Percentiles rank a stretch among this genome's conserved stretches.
phyloP scores from a whole-genome alignment of 129 eudicot species.

The Heracleum sosnowskyi region DNA sequence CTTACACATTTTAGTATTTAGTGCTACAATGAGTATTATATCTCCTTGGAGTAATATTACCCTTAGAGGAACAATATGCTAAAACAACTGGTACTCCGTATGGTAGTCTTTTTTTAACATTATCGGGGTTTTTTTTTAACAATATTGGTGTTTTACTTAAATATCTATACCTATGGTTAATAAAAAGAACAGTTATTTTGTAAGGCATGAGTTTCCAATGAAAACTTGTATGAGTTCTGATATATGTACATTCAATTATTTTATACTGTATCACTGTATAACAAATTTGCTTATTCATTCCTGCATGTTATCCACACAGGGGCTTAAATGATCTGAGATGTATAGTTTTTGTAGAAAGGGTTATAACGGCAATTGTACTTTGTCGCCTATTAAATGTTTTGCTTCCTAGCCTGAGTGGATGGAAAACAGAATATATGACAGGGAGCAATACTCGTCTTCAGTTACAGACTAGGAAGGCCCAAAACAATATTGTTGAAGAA shows the following conservation, averaged over 20 bases:
- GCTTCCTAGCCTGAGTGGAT: constrained; percentile 44
- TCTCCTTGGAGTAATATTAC: neutral
- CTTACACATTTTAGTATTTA: neutral
- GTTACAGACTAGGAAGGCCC: constrained; percentile 58
- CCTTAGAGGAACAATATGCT: neutral
- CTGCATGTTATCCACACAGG: constrained; percentile 26
- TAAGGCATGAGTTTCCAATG: neutral
- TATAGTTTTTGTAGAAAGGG: constrained; percentile 76
- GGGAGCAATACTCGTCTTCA: constrained; percentile 38
- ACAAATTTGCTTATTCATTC: neutral
- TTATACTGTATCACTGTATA: neutral
- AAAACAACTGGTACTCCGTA: neutral
- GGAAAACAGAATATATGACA: constrained; percentile 66
- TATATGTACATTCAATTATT: neutral
- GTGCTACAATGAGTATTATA: neutral
- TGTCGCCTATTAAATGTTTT: constrained; percentile 42
- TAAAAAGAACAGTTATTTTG: neutral
- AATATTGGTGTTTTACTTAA: neutral
- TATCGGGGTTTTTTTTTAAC: too few relatives aligned
- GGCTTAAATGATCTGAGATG: constrained; percentile 60
- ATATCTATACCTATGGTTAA: neutral
- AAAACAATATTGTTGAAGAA: constrained; percentile 65
- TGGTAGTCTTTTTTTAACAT: neutral
- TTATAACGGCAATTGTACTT: constrained; percentile 71
- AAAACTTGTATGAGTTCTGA: neutral